These are phyloP conservation scores for Apiotrichum gamsii DNA, from an alignment of 1,284 basidiomycete genomes.

Conservation along the genomic window DNA sequence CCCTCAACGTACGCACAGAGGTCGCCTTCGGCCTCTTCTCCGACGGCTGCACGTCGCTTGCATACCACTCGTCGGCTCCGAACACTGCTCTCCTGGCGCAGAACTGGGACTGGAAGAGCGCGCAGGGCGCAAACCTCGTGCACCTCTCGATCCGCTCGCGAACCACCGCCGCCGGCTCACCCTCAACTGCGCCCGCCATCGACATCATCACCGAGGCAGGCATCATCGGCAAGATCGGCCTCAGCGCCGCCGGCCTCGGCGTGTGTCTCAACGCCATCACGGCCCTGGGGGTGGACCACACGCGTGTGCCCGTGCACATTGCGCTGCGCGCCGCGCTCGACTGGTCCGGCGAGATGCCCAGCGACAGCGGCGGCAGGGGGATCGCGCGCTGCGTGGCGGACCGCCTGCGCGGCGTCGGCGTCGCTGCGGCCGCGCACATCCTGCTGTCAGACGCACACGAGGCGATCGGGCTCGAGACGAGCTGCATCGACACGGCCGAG, in stretches of 20 bases:
- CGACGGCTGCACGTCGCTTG: conserved; percentile 15
- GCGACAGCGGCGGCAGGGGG: neutral
- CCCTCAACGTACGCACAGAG: conserved; percentile 20
- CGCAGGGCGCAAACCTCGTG: conserved; percentile 11
- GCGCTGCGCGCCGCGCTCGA: conserved; percentile 14
- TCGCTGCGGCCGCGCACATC: conserved; percentile 14
- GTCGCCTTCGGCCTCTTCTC: conserved; percentile 14
- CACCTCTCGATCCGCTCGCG: conserved; percentile 4
- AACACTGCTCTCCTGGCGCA: conserved; percentile 10
- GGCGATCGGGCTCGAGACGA: conserved; percentile 13
- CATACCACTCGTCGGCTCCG: conserved; percentile 1
- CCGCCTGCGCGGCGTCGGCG: conserved; percentile 4
- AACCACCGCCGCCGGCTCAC: neutral
- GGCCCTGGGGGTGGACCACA: conserved; percentile 12
- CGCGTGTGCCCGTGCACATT: conserved; percentile 13
- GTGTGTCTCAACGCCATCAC: conserved; percentile 16
- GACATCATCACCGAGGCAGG: conserved; percentile 18
- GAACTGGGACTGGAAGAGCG: conserved; percentile 19
- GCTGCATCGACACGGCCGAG: neutral
- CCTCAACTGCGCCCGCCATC: neutral
- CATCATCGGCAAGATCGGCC: conserved; percentile 20
- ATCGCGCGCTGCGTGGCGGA: conserved; percentile 2
- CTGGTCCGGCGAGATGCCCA: conserved; percentile 9
- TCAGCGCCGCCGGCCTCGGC: conserved; percentile 10
- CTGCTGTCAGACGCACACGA: conserved; percentile 8